A percentile compares a stretch with the other conserved stretches of the same genome.
Conservation (phyloP, 2,329 filamentous ascomycete species). For the Pseudovirgaria hyperparasitica region DNA sequence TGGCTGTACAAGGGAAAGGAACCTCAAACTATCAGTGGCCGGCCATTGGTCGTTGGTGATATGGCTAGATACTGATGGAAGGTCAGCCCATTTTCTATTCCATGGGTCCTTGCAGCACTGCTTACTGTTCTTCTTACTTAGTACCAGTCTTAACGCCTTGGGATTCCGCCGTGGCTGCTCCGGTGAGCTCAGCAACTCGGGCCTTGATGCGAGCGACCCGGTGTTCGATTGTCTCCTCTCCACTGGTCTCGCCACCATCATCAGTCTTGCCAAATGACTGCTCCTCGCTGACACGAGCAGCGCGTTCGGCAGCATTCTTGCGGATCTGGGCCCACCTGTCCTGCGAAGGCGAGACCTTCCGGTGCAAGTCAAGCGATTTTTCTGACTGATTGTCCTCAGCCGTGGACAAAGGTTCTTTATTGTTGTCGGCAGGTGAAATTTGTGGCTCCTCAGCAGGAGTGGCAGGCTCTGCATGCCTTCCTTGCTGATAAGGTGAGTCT, state of each 20-base stretch:
- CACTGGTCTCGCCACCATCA: slow-evolving; percentile 83
- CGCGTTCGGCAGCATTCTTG: slow-evolving; percentile 81
- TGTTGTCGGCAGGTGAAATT: slow-evolving; percentile 6
- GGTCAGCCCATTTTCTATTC: too few relatives aligned
- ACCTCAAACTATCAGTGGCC: too few relatives aligned
- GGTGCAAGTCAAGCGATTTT: slow-evolving; percentile 25
- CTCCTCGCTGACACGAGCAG: slow-evolving; percentile 54
- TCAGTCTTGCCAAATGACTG: slow-evolving; percentile 51
- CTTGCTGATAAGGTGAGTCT: slow-evolving; percentile 11
- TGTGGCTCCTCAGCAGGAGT: slow-evolving; percentile 9
- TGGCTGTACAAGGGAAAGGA: too few relatives aligned
- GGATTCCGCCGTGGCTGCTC: too few relatives aligned
- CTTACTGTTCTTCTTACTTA: too few relatives aligned
- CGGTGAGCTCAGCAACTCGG: slow-evolving; percentile 85
- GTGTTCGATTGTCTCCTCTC: slow-evolving; percentile 93
- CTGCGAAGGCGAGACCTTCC: slow-evolving; percentile 31
- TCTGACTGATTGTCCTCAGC: slow-evolving; percentile 26
- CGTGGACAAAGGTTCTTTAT: slow-evolving; percentile 10
- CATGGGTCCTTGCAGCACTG: too few relatives aligned
- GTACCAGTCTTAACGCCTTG: too few relatives aligned
- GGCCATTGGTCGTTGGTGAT: too few relatives aligned
- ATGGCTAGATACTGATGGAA: too few relatives aligned
- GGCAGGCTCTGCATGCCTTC: background rate
- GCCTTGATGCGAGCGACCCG: slow-evolving; percentile 97
- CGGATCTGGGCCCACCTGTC: slow-evolving; percentile 95